Base-by-base conservation (phyloP, 306 rosid species). In the Vachellia pachyceras region DNA sequence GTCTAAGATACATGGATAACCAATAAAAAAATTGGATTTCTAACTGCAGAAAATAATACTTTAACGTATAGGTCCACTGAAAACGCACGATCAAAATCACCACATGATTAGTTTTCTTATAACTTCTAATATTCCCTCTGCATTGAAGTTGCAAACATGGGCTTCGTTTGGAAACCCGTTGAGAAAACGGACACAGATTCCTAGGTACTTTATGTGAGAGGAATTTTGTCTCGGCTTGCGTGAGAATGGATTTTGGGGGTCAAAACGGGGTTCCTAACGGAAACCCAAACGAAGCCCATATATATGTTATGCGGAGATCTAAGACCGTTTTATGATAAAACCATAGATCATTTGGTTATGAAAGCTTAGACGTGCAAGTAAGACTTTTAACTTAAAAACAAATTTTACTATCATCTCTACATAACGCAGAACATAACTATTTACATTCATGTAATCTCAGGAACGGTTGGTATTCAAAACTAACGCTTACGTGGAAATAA, bases 1-100 rank as follows among this genome's bases (percentile, higher is more conserved):
- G 68, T 37, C 41, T 22, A 74, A 68, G 40, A n/a, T 45, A 49
- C 11, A 72, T n/a, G n/a, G n/a, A n/a, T n/a, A n/a, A n/a, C n/a
- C 66, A 18, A 39, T 36, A n/a, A 29, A 54, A 49, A 77, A 77
- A 42, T 2, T 5, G 40, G 45, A 18, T 23, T 60, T 44, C 60
- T 42, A n/a, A 57, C 18, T 37, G 67, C 67, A 47, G 45, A 23
- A 70, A 20, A 33, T 13, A 23, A 29, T 61, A 61, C 18, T 29
- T 29, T 7, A 71, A 29, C 42, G 33, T 29, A 29, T n/a, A 13
- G 3, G 25, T 61, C 10, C 65, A 75, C 35, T 3, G 20, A 60
- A 22, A 47, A 39, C 44, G 45, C 1, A 15, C 15, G 58, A 5
- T 60, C 42, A 75, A 14, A 52, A 52, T 10, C 60, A 18, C 3